Conservation (phyloP, 768 basidiomycete genomes). For the Tylopilus vinaceipallidus region DNA sequence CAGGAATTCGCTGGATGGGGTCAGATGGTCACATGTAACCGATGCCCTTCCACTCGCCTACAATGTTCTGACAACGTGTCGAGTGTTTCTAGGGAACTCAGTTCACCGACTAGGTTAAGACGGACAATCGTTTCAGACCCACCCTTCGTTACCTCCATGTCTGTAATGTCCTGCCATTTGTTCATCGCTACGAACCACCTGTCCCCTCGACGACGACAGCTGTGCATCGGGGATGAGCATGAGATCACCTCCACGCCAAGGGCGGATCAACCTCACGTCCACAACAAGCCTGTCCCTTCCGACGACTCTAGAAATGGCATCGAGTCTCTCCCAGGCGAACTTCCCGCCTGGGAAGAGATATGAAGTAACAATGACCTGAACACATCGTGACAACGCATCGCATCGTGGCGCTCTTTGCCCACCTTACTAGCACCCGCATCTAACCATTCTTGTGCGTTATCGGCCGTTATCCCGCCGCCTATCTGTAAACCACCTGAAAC, state of each 20-base stretch:
- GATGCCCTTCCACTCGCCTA: conserved; percentile 46
- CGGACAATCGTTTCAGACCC: conserved; percentile 6
- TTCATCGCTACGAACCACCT: conserved; percentile 98
- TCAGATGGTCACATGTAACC: conserved; percentile 13
- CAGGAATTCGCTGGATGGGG: conserved; percentile 74
- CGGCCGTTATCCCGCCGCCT: conserved; percentile 86
- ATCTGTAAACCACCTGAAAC: conserved; percentile 75
- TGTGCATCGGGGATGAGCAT: conserved; percentile 29
- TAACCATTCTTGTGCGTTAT: conserved; percentile 84
- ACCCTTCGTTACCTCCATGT: conserved; percentile 90
- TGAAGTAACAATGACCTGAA: conserved; percentile 95
- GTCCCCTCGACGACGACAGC: conserved; percentile 75
- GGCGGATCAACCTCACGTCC: conserved; percentile 75
- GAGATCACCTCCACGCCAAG: background rate
- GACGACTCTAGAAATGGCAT: conserved; percentile 55
- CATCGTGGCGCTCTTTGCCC: conserved; percentile 11
- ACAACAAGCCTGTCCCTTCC: conserved; percentile 90
- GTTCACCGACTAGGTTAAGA: background rate
- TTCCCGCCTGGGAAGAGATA: conserved; percentile 84
- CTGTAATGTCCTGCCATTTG: conserved; percentile 96
- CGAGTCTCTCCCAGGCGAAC: conserved; percentile 74
- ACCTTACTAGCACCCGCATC: conserved; percentile 90
- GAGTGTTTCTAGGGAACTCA: conserved; percentile 61
- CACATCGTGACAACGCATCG: conserved; percentile 7
- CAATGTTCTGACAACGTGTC: conserved; percentile 76